Percentiles rank a stretch among this genome's conserved stretches.
Evolutionary conservation across 352 stramenopile genomes (phyloP).

Genomic region (Phytopythium litorale): DNA sequence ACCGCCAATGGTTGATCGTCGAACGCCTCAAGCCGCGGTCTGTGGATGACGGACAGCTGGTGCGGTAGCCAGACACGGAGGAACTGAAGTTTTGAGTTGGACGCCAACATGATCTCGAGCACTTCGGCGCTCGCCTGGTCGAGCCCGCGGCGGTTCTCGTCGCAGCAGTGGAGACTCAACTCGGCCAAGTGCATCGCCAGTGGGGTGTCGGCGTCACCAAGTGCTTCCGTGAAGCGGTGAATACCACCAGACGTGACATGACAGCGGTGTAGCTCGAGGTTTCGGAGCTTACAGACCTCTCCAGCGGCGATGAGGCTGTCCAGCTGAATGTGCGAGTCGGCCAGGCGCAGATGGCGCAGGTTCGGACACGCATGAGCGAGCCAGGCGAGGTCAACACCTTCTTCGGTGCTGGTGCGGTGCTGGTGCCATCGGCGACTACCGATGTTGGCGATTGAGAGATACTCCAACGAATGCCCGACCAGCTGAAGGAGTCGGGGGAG

Average conservation of each 20-base stretch:
- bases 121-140: neutral
- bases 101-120: neutral
- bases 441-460: conserved; percentile 4
- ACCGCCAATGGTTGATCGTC: neutral
- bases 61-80: conserved; percentile 1
- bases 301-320: neutral
- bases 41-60: neutral
- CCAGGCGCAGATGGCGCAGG: neutral
- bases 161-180: conserved; percentile 1
- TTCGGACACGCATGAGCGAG: neutral
- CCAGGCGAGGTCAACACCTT: conserved; percentile 1
- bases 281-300: neutral
- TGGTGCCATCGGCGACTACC: neutral
- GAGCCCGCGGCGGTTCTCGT: neutral
- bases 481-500: neutral
- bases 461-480: neutral
- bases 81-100: neutral
- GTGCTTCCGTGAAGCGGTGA: neutral
- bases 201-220: neutral
- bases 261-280: neutral
- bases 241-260: neutral
- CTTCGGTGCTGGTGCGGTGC: neutral
- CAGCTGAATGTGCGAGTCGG: neutral
- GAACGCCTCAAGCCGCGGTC: neutral
- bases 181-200: neutral